Conservation (phyloP, 129 eudicot species). For the Helianthus tuberosus region DNA sequence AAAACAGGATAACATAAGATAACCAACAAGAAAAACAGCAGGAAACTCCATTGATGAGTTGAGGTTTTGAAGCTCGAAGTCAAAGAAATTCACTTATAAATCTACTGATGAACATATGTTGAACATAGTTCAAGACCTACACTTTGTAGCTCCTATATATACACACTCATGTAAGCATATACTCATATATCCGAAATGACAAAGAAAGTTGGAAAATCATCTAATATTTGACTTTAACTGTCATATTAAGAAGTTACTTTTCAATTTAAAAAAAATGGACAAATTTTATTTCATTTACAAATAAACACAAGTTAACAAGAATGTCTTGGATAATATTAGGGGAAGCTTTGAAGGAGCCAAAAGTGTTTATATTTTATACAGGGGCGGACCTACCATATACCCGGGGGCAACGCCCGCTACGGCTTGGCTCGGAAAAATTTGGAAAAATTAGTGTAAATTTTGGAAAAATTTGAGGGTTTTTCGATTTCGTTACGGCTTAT, state of each 20-base stretch:
- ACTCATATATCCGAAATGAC: constrained; percentile 23
- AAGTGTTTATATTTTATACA: constrained; percentile 3
- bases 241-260: not conserved
- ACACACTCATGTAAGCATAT: constrained; percentile 10
- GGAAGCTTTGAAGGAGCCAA: constrained; percentile 29
- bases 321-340: not conserved
- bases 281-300: not conserved
- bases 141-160: constrained; percentile 21
- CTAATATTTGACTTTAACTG: constrained; percentile 1
- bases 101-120: constrained; percentile 5
- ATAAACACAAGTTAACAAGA: not conserved
- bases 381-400: too few relatives aligned
- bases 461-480: too few relatives aligned
- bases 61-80: not conserved
- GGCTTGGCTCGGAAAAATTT: too few relatives aligned
- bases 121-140: constrained; percentile 16
- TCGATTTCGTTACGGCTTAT: too few relatives aligned
- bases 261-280: not conserved
- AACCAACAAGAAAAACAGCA: constrained; percentile 33
- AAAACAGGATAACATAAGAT: constrained; percentile 36
- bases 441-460: too few relatives aligned
- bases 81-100: not conserved
- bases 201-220: not conserved
- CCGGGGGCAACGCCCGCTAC: too few relatives aligned
- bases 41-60: constrained; percentile 29